A percentile compares a stretch with the other conserved stretches of the same genome.
These are phyloP conservation scores for Ceratocystis destructans DNA, from an alignment of 2,329 filamentous ascomycete species.

Conservation along the genomic window DNA sequence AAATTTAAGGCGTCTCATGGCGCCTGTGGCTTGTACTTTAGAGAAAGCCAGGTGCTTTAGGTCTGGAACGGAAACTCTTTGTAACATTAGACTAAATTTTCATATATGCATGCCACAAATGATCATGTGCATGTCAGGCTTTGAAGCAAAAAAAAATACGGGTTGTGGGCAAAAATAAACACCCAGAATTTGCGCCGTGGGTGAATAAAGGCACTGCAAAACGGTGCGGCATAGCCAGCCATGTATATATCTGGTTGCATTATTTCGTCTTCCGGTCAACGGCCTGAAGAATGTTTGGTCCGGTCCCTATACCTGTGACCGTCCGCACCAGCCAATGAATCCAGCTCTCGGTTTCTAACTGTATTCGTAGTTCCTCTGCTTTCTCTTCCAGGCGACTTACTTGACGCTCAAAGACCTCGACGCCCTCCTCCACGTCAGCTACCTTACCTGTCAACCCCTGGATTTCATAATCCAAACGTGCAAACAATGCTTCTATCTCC, in stretches of 20 bases:
- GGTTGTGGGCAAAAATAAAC: too few species aligned
- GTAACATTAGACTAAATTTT: constrained; percentile 19
- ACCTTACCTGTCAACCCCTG: constrained; percentile 65
- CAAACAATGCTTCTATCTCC: constrained; percentile 66
- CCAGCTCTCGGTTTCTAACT: constrained; percentile 52
- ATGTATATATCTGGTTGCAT: neutral
- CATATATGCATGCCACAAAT: neutral
- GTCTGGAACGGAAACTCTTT: constrained; percentile 9
- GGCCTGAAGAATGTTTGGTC: constrained; percentile 39
- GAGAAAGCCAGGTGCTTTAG: constrained; percentile 1
- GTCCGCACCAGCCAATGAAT: constrained; percentile 50
- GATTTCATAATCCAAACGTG: constrained; percentile 87
- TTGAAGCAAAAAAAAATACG: neutral
- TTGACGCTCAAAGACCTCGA: constrained; percentile 65
- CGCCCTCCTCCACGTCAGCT: constrained; percentile 72
- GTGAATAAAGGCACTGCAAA: neutral
- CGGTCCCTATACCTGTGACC: constrained; percentile 45
- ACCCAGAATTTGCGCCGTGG: too few species aligned
- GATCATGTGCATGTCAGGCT: neutral
- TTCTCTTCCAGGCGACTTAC: constrained; percentile 56
- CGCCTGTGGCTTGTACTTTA: neutral
- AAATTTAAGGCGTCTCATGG: neutral
- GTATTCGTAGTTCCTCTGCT: constrained; percentile 47
- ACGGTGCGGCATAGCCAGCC: neutral
- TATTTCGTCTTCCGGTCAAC: constrained; percentile 7